Evolutionary conservation across 2,329 filamentous ascomycete species (phyloP).

Genomic region (Phaeosphaeria sp.): DNA sequence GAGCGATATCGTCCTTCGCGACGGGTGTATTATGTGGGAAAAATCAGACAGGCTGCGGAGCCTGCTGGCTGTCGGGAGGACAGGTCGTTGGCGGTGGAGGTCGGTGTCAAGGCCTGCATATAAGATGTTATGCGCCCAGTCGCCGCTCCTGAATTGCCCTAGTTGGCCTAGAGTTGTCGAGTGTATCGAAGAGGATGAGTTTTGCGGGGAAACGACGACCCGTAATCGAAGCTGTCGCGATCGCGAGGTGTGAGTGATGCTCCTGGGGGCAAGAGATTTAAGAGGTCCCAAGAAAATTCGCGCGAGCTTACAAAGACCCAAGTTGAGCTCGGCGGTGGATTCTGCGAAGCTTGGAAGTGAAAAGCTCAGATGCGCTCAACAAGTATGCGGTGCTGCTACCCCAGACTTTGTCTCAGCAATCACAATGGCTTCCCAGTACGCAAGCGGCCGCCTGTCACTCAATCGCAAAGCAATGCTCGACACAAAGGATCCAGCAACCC

Average conservation of each 20-base stretch:
- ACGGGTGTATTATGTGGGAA: constrained; percentile 30
- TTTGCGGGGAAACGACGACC: constrained; percentile 7
- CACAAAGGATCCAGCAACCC: background rate
- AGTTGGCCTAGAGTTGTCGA: constrained; percentile 12
- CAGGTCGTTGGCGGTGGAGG: constrained; percentile 23
- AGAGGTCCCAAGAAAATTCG: constrained; percentile 17
- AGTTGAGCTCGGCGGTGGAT: constrained; percentile 20
- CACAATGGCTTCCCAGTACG: background rate
- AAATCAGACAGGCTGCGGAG: constrained; percentile 22
- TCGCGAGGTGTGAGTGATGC: constrained; percentile 15
- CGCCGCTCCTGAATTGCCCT: constrained; percentile 50
- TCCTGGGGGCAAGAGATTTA: constrained; percentile 3
- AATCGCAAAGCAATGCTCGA: constrained; percentile 23
- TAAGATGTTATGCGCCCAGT: constrained; percentile 57
- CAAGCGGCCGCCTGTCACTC: constrained; percentile 1
- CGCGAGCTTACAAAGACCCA: constrained; percentile 20
- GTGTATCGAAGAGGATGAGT: background rate
- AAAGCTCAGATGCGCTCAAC: constrained; percentile 16
- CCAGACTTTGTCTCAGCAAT: background rate
- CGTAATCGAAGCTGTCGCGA: constrained; percentile 5
- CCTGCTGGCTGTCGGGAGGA: constrained; percentile 25
- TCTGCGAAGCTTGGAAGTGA: constrained; percentile 23
- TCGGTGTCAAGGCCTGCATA: constrained; percentile 48
- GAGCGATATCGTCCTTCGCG: background rate
- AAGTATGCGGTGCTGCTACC: background rate